Evolutionary conservation across 2,329 filamentous ascomycete species (phyloP).

Genomic region (Penicillium sp.): DNA sequence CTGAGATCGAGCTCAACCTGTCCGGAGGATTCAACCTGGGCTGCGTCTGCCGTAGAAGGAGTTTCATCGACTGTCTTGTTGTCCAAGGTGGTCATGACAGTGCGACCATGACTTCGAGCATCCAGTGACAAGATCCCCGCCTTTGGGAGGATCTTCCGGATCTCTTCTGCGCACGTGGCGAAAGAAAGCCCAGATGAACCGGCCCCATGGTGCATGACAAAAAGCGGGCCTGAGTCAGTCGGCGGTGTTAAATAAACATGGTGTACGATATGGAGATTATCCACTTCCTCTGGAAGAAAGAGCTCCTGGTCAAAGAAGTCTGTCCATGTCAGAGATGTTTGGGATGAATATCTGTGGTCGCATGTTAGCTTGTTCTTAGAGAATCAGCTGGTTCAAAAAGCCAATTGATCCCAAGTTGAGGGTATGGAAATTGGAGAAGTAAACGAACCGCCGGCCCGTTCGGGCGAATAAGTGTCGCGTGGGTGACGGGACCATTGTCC

Average conservation of each 20-base stretch:
- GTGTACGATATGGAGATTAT: constrained; percentile 56
- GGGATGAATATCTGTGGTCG: constrained; percentile 35
- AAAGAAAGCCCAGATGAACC: constrained; percentile 93
- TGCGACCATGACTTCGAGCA: constrained; percentile 80
- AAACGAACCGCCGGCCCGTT: constrained; percentile 59
- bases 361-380: background rate
- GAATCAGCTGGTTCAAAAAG: too few relatives aligned
- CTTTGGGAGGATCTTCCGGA: constrained; percentile 71
- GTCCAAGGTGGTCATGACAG: constrained; percentile 34
- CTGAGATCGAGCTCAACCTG: constrained; percentile 60
- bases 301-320: constrained; percentile 88
- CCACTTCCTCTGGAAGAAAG: constrained; percentile 54
- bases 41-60: constrained; percentile 15
- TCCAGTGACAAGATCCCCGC: constrained; percentile 84
- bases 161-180: constrained; percentile 72
- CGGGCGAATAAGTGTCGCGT: constrained; percentile 71
- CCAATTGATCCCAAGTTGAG: background rate
- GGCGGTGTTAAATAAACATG: constrained; percentile 90
- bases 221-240: constrained; percentile 67
- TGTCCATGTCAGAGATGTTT: constrained; percentile 76
- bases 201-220: constrained; percentile 92
- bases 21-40: constrained; percentile 27
- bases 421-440: background rate
- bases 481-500: constrained; percentile 80
- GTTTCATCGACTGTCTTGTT: background rate